A percentile compares a stretch with the other conserved stretches of the same genome.
These are phyloP conservation scores for Funneliformis mosseae DNA, from an alignment of 192 early-diverging fungal species.

Conservation along the genomic window DNA sequence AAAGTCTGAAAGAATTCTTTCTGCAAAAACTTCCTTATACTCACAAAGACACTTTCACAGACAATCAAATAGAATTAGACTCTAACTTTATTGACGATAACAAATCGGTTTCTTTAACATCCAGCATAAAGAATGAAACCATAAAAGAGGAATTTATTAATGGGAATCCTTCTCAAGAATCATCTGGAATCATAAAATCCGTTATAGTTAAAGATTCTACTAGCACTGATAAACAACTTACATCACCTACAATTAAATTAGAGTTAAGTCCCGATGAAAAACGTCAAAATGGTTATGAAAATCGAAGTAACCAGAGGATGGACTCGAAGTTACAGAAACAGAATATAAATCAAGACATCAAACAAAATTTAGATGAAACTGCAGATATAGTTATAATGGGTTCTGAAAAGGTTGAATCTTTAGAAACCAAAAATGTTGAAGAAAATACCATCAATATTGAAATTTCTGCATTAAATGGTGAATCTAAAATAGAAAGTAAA, in stretches of 20 bases:
- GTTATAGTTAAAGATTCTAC: not conserved
- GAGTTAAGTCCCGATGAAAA: slow-evolving; percentile 29
- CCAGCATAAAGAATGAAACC: not conserved
- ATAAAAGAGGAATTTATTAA: not conserved
- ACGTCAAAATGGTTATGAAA: slow-evolving; percentile 19
- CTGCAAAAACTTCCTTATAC: slow-evolving; percentile 14
- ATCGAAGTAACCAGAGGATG: not conserved
- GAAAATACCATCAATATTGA: not conserved
- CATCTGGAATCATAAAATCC: not conserved
- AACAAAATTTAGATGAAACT: not conserved
- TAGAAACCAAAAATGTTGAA: not conserved
- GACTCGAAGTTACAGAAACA: slow-evolving; percentile 16
- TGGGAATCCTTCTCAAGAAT: not conserved
- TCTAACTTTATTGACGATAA: not conserved
- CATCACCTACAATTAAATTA: not conserved
- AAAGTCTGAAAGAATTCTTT: slow-evolving; percentile 31
- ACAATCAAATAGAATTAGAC: not conserved
- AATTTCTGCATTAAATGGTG: not conserved
- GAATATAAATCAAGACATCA: not conserved
- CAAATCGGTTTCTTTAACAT: not conserved
- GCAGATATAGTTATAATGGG: not conserved
- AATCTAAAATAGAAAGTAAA: not conserved
- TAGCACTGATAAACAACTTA: not conserved
- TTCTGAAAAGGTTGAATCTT: not conserved
- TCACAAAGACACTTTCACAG: slow-evolving; percentile 18